phyloP scores from a whole-genome alignment of 2,329 filamentous ascomycete species.

The Pochonia chlamydosporia region DNA sequence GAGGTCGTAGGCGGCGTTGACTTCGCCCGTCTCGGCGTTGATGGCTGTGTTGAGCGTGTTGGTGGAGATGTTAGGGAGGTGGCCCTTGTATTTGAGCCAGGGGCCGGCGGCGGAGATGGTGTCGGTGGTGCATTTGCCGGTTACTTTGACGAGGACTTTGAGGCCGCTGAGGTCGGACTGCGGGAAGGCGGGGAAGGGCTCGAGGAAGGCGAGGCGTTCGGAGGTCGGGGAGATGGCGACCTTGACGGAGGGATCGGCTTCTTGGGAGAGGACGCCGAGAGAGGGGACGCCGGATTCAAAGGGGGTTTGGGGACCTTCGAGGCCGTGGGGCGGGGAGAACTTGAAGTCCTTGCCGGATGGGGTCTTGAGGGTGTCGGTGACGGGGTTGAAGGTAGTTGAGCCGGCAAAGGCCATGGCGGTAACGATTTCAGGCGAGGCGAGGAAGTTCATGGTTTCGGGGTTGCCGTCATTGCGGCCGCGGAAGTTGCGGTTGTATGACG shows the following conservation, averaged over 20 bases:
- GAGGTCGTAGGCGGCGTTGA: slow-evolving; percentile 85
- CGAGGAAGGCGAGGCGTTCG: slow-evolving; percentile 80
- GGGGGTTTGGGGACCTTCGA: slow-evolving; percentile 52
- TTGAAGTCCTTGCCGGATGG: slow-evolving; percentile 77
- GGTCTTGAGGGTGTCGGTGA: slow-evolving; percentile 78
- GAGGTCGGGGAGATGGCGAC: slow-evolving; percentile 84
- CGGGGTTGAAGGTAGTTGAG: slow-evolving; percentile 89
- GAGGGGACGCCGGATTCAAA: slow-evolving; percentile 74
- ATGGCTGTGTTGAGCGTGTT: slow-evolving; percentile 96
- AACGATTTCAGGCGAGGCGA: slow-evolving; percentile 93
- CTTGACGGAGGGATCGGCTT: slow-evolving; percentile 62
- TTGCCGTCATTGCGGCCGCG: slow-evolving; percentile 96
- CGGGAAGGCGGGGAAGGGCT: slow-evolving; percentile 86
- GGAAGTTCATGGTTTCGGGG: slow-evolving; percentile 95
- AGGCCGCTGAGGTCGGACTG: slow-evolving; percentile 66
- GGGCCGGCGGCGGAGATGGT: slow-evolving; percentile 96
- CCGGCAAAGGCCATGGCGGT: slow-evolving; percentile 94
- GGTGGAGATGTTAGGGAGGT: slow-evolving; percentile 93
- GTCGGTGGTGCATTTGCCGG: slow-evolving; percentile 97
- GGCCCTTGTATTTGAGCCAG: slow-evolving; percentile 99
- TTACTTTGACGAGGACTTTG: slow-evolving; percentile 89
- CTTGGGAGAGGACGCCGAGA: slow-evolving; percentile 67
- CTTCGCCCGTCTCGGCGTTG: slow-evolving; percentile 87
- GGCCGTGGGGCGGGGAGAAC: slow-evolving; percentile 74
- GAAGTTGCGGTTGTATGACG: slow-evolving; percentile 98